Base-by-base conservation (phyloP, 2,329 filamentous ascomycete genomes). In the Fusarium azukiicola region DNA sequence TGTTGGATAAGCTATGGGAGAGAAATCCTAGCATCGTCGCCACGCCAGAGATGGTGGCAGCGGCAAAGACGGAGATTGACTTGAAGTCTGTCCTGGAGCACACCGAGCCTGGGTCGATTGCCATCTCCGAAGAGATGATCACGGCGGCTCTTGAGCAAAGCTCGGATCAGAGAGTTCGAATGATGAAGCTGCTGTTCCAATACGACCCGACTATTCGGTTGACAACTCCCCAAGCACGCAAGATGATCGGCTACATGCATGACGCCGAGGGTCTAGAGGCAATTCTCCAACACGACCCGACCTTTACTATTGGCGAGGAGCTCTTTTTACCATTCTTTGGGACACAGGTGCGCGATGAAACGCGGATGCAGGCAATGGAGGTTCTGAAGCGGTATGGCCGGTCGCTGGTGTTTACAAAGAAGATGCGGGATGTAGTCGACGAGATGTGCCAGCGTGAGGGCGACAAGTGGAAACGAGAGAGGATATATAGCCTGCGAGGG, bases 311-410 rank as follows among this genome's bases (percentile, higher is more conserved):
- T n/a, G 52, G 46, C 13, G 71, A 66, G 21, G 17, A 27, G 2
- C 7, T 75, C 10, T 74, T 75, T 49, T 27, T 73, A 11, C 38
- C 14, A 8, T 21, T 73, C 21, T 73, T 73, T 50, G 27, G n/a
- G 4, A 12, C 14, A 32, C 13, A 14, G 16, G 23, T n/a, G 13
- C 3, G 7, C 6, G 54, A 64, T 17, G 9, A 46, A 4, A 27
- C 14, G 3, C 73, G 64, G 2, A 23, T 27, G 4, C n/a, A 5
- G 19, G 27, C 61, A 17, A 71, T 46, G 16, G 56, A 74, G 5
- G n/a, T 56, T 10, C 46, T 71, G 19, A 8, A 3, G 12, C 61
- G 36, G 2, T 49, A 71, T 11, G 13, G 54, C 10, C 52, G 54
- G 14, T 52, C 71, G 4, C 11, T 75, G 2, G 36, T 67, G 5